Conservation (phyloP, 2,329 filamentous ascomycete species). For the Cladosporium austrohemisphaericum region DNA sequence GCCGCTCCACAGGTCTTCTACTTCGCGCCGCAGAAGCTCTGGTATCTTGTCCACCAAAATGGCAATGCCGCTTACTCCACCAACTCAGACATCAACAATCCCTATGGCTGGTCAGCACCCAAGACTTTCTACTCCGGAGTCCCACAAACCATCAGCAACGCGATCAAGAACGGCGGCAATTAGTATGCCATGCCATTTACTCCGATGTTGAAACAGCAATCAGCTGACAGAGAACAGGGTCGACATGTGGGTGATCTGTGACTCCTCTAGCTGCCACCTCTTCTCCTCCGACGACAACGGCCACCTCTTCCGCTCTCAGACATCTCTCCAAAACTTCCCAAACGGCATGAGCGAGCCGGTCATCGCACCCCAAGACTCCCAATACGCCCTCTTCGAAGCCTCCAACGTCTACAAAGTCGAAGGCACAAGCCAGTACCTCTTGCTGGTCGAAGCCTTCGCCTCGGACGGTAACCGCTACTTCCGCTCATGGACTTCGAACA, state of each 20-base stretch:
- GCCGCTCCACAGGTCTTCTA: conserved; percentile 43
- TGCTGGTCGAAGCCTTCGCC: conserved; percentile 41
- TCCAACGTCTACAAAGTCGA: conserved; percentile 36
- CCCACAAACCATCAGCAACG: conserved; percentile 32
- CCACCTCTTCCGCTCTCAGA: conserved; percentile 39
- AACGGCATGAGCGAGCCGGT: conserved; percentile 37
- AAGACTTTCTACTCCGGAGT: conserved; percentile 34
- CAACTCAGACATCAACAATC: conserved; percentile 40
- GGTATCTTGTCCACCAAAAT: conserved; percentile 44
- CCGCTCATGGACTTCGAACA: conserved; percentile 37
- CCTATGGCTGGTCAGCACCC: conserved; percentile 38
- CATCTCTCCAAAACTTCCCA: conserved; percentile 34
- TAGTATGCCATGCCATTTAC: conserved; percentile 16
- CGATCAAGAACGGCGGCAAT: conserved; percentile 36
- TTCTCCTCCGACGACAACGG: conserved; percentile 44
- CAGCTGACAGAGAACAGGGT: conserved; percentile 29
- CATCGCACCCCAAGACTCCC: conserved; percentile 32
- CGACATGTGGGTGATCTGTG: conserved; percentile 45
- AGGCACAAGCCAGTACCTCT: conserved; percentile 30
- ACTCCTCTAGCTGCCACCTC: conserved; percentile 35
- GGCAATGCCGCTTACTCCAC: conserved; percentile 44
- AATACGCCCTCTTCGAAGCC: conserved; percentile 37
- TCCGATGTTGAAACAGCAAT: not conserved
- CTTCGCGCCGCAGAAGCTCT: conserved; percentile 40
- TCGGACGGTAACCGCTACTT: conserved; percentile 36